phyloP scores from a whole-genome alignment of 768 basidiomycete species.

The Amanita pseudoporphyria region DNA sequence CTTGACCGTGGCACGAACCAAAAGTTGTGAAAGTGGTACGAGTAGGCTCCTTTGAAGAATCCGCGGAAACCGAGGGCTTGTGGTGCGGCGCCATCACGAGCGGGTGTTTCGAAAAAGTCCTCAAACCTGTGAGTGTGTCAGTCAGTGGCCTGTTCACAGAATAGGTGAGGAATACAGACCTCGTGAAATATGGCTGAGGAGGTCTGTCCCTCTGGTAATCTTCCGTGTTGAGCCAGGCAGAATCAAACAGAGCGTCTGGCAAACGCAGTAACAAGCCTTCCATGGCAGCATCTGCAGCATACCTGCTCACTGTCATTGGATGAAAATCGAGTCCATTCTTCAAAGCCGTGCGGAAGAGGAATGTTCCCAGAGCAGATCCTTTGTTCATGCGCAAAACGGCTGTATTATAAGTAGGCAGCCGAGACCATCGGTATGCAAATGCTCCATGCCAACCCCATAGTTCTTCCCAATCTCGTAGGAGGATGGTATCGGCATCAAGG shows the following conservation, averaged over 20 bases:
- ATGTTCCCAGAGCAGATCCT: conserved; percentile 79
- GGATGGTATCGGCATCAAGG: conserved; percentile 87
- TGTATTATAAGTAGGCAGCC: conserved; percentile 87
- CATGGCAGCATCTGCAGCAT: conserved; percentile 74
- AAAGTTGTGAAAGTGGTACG: conserved; percentile 92
- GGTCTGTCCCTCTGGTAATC: conserved; percentile 84
- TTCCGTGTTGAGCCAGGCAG: conserved; percentile 92
- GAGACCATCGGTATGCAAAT: conserved; percentile 94
- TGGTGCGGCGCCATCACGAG: conserved; percentile 62
- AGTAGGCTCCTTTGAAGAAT: conserved; percentile 90
- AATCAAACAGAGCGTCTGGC: conserved; percentile 89
- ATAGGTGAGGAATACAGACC: conserved; percentile 32
- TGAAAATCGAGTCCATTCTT: conserved; percentile 93
- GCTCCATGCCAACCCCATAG: conserved; percentile 93
- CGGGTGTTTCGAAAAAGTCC: conserved; percentile 75
- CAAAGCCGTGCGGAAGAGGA: conserved; percentile 86
- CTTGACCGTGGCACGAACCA: conserved; percentile 41
- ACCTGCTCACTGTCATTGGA: conserved; percentile 83
- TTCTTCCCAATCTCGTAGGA: conserved; percentile 95
- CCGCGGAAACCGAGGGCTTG: conserved; percentile 81
- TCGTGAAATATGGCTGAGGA: conserved; percentile 85
- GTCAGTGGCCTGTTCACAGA: neutral
- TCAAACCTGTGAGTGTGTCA: conserved; percentile 43
- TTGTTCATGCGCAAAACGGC: conserved; percentile 87
- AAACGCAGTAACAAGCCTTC: conserved; percentile 70